Percentiles rank a stretch among this genome's conserved stretches.
phyloP scores from a whole-genome alignment of 305 asterid genomes.

The Solanum hybrid region DNA sequence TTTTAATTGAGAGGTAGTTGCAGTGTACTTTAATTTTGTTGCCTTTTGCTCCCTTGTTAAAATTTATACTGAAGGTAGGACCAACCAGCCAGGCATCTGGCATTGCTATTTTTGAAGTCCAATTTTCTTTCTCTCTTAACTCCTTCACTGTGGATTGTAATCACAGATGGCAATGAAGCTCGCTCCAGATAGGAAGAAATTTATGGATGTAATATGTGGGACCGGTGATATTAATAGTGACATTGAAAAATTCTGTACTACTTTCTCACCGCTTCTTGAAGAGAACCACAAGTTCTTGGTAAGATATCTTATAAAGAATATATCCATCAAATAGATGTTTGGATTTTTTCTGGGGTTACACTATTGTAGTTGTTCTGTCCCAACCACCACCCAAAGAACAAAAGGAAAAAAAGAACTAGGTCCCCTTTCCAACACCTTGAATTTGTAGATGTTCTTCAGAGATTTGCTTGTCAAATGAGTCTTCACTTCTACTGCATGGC shows the following conservation, averaged over 20 bases:
- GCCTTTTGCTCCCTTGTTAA: background rate
- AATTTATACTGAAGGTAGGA: background rate
- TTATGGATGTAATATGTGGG: slow-evolving; percentile 72
- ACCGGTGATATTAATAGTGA: slow-evolving; percentile 61
- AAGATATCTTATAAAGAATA: slow-evolving; percentile 14
- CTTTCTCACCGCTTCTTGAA: slow-evolving; percentile 69
- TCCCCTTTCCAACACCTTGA: background rate
- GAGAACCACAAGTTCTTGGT: slow-evolving; percentile 98
- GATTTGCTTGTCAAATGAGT: background rate
- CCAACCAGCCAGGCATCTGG: background rate
- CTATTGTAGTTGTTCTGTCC: background rate
- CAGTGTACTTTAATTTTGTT: background rate
- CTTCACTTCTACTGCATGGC: background rate
- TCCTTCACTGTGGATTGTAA: slow-evolving; percentile 8
- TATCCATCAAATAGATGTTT: background rate
- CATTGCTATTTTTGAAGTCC: background rate
- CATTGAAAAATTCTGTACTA: slow-evolving; percentile 66
- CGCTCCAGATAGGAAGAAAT: slow-evolving; percentile 94
- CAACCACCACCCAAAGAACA: background rate
- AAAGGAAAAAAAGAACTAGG: background rate
- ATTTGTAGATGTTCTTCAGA: background rate
- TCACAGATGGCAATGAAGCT: slow-evolving; percentile 94
- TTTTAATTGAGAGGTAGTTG: background rate
- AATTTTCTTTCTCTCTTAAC: background rate
- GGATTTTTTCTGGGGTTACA: background rate